Percentiles rank a stretch among this genome's conserved stretches.
phyloP scores from a whole-genome alignment of 2,329 filamentous ascomycete genomes.

The Cytospora piceae region DNA sequence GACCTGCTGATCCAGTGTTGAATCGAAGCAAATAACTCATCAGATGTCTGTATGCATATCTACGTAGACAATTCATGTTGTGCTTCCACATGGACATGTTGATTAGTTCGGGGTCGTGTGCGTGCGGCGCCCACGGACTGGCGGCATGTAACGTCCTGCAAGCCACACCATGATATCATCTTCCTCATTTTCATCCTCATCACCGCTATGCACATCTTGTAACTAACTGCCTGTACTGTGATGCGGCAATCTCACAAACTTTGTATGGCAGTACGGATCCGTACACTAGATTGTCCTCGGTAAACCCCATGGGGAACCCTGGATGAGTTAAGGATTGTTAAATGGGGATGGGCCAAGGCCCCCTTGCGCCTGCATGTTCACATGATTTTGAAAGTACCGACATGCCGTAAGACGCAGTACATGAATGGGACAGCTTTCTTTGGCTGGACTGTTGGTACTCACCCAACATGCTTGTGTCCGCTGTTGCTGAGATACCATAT shows the following conservation, averaged over 20 bases:
- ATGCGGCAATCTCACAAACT: no score
- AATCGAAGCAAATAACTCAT: not conserved
- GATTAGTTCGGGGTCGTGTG: not conserved
- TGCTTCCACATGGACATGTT: not conserved
- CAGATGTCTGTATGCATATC: not conserved
- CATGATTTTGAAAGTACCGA: not conserved
- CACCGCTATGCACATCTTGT: not conserved
- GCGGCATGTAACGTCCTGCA: constrained; percentile 23
- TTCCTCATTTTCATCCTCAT: not conserved
- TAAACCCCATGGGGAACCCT: no score
- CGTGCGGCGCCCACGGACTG: not conserved
- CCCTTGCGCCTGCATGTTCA: not conserved
- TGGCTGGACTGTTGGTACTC: no score
- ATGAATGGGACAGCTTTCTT: no score
- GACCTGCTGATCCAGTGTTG: not conserved
- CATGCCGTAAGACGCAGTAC: no score
- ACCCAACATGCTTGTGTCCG: no score
- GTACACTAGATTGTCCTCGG: no score
- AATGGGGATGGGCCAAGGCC: no score
- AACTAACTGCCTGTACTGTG: not conserved
- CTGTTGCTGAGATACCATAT: no score
- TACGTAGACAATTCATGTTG: not conserved
- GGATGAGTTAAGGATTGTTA: no score
- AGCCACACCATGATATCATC: constrained; percentile 21
- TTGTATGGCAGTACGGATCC: not conserved